These are phyloP conservation scores for Prinsepia uniflora DNA, from an alignment of 306 rosid species.

Conservation along the genomic window DNA sequence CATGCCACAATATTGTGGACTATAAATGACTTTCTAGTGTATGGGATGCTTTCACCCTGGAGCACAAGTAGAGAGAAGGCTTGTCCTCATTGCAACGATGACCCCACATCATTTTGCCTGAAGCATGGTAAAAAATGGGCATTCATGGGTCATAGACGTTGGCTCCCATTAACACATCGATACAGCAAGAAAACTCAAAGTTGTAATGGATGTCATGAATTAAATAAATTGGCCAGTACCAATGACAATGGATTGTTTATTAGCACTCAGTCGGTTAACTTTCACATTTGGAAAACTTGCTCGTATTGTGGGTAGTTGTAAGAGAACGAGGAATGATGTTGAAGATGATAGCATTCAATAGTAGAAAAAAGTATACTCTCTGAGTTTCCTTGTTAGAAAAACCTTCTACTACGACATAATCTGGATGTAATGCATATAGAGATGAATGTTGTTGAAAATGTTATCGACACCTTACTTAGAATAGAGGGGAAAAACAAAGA, in stretches of 20 bases:
- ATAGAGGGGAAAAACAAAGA: too few species aligned
- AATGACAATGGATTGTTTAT: neutral
- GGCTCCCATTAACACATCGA: neutral
- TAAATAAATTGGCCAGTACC: neutral
- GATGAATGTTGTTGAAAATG: too few species aligned
- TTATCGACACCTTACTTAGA: too few species aligned
- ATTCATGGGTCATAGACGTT: neutral
- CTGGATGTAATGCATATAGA: too few species aligned
- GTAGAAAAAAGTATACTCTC: too few species aligned
- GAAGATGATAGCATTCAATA: too few species aligned
- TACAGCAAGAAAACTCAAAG: neutral
- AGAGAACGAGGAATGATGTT: too few species aligned
- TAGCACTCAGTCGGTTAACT: neutral
- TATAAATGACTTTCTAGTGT: neutral
- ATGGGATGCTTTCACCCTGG: neutral
- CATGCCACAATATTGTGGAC: neutral
- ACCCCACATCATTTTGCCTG: neutral
- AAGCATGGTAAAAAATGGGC: neutral
- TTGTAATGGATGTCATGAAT: neutral
- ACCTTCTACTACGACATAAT: too few species aligned
- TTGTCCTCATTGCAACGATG: neutral
- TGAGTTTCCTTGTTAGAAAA: too few species aligned
- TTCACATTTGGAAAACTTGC: neutral
- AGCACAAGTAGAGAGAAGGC: neutral
- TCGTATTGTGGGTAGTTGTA: too few species aligned